phyloP scores from a whole-genome alignment of 345 rosid species.

The Angophora floribunda region DNA sequence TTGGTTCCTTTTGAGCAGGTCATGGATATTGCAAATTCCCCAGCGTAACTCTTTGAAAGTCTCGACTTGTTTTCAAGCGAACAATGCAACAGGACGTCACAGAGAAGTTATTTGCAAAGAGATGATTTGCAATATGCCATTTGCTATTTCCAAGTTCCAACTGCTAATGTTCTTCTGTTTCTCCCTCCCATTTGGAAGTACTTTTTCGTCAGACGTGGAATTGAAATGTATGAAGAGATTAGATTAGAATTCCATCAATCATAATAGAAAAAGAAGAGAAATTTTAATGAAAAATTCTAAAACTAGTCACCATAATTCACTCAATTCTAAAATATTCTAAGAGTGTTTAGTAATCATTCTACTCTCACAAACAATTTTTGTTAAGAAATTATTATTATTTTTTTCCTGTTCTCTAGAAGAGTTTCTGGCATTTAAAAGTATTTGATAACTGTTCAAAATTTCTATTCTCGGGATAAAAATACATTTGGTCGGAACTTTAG shows the following conservation, averaged over 20 bases:
- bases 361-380: too few relatives aligned
- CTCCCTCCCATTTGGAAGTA: background rate
- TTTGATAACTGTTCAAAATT: too few relatives aligned
- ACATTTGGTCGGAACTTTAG: too few relatives aligned
- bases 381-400: too few relatives aligned
- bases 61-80: background rate
- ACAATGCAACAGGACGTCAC: background rate
- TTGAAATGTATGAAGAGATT: background rate
- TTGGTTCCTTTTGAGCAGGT: conserved; percentile 13
- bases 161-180: background rate
- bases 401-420: too few relatives aligned
- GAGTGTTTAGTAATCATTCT: too few relatives aligned
- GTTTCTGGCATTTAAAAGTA: too few relatives aligned
- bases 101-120: background rate
- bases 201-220: background rate
- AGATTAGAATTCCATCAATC: background rate
- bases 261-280: background rate
- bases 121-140: background rate
- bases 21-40: conserved; percentile 34
- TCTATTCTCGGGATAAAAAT: too few relatives aligned
- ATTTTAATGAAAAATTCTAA: background rate
- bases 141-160: background rate
- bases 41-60: conserved; percentile 27
- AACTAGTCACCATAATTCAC: background rate
- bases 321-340: background rate